Base-by-base conservation (phyloP, 2,329 filamentous ascomycete species). In the Sporothrix variecibatus region DNA sequence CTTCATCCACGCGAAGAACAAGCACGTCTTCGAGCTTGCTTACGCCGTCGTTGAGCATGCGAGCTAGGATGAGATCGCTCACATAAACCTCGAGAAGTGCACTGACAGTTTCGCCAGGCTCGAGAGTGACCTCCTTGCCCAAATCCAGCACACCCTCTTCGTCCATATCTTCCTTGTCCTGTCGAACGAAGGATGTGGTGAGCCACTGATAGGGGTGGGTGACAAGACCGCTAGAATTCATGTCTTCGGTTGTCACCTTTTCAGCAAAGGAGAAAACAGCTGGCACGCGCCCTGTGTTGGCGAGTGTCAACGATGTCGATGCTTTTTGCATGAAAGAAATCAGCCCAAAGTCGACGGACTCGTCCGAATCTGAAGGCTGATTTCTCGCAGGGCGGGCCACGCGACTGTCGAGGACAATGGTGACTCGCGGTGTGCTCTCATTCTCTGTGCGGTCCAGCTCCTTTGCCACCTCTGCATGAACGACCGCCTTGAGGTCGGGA, bases 391-490 rank as follows among this genome's bases (percentile, higher is more conserved):
- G 78, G 43, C 40, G 70, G 11, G 56, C 58, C 11, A 51, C 71
- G 34, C 91, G 85, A 77, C 84, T 83, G 26, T 98, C 95, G 0
- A 97, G 89, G 0, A 98, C 81, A 78, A 87, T 82, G 65, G 82
- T 81, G 60, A 80, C 79, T 31, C 82, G 84, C 0, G 83, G 81
- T 81, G 84, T 85, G 46, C 84, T 85, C 76, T 87, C 85, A 75
- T 84, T 81, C 15, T 84, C 81, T 77, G 92, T 93, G 65, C 94
- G 92, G 80, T 99, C 96, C 8, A 98, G 85, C 79, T 97, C 93
- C 73, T 93, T 89, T 0, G 93, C 95, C 15, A 98, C 93, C 79
- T 98, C 94, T 73, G 93, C 90, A 76, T 97, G 93, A 0, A 98
- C 86, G 76, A 90, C 92, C 1, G 94, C 90, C 81, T 97, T 98